Base-by-base conservation (phyloP, 2,329 filamentous ascomycete genomes). In the Macroventuria anomochaeta region DNA sequence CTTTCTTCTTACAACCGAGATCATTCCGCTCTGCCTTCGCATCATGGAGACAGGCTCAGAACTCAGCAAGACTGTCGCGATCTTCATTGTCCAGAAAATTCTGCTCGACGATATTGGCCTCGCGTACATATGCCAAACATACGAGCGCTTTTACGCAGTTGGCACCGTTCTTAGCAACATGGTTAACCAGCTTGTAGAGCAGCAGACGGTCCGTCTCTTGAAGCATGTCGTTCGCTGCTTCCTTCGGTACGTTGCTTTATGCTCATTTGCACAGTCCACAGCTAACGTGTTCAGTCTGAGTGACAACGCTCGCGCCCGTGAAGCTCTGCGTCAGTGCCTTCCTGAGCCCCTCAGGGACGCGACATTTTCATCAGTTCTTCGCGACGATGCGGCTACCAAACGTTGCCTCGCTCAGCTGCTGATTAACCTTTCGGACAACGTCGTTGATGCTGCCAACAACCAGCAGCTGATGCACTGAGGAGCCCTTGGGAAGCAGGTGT, bases 41-140 rank as follows among this genome's bases (percentile, higher is more conserved):
- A 99, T 99, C 71, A 99, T 99, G 95, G 95, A 99, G 80, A 99
- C 95, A 0, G 95, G 95, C 42, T 97, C 93, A 0, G 95, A 99
- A 77, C 84, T 99, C 56, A 97, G 92, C 81, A 99, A 99, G 81
- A 99, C 95, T 0, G 95, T 99, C 12, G 95, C 95, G 53, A 99
- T 99, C 68, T 99, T 99, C 80, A 99, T 99, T 68, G 95, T 99
- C 15, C 95, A 99, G 77, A 99, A 99, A 83, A 99, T 99, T 21
- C 80, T 99, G 46, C 85, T 99, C 2, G 95, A 99, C 71, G 95
- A 99, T 69, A 93, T 96, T 68, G 95, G 95, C 3, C 83, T 99
- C 58, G 95, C 95, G 70, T 99, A 99, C 76, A 99, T 99, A 54
- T 99, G 95, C 77, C 93, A 96, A 61, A 99, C 95, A 0, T 99